Base-by-base conservation (phyloP, 2,329 filamentous ascomycete genomes). In the Alternaria brassicae region DNA sequence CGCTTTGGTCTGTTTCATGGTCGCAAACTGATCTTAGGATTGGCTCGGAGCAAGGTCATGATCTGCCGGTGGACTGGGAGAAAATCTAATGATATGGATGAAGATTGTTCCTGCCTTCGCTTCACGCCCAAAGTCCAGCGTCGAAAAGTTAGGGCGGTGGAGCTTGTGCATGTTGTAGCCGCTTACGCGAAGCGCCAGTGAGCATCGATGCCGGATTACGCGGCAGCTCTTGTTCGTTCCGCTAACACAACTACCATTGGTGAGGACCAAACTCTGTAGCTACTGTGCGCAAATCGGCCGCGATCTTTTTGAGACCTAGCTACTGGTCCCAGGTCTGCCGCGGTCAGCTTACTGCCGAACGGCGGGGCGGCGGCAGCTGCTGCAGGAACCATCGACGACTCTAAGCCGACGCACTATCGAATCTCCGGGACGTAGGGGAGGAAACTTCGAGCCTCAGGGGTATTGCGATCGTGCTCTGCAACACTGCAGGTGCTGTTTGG, bases 381-480 rank as follows among this genome's bases (percentile, higher is more conserved):
- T 71, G 69, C 71, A 74, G 70, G 69, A 69, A 74, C 70, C 15
- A 27, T 54, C 13, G 15, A 28, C 30, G n/a, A 19, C 23, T 37
- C n/a, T 36, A 28, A 54, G 41, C 32, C 30, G n/a, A 19, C 17
- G 41, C 52, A 23, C n/a, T 19, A 28, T 30, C 27, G 6, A 19
- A 25, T 30, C 17, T 49, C n/a, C 27, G 34, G 9, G 17, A 25
- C 27, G 8, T 12, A 13, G 13, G n/a, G 25, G 28, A 10, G 12
- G 10, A 34, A 36, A 48, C 30, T 36, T 21, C 17, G 17, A 25
- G 15, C 32, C 19, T 34, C 9, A 39, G 21, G 13, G 21, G 30
- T 13, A 27, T 27, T 28, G 23, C 28, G 7, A 30, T 13, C 5
- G 28, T 41, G 25, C 13, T 32, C 9, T 37, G 23, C 27, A 44